These are phyloP conservation scores for Capsicum baccatum DNA, from an alignment of 257 asterid species.

Conservation along the genomic window DNA sequence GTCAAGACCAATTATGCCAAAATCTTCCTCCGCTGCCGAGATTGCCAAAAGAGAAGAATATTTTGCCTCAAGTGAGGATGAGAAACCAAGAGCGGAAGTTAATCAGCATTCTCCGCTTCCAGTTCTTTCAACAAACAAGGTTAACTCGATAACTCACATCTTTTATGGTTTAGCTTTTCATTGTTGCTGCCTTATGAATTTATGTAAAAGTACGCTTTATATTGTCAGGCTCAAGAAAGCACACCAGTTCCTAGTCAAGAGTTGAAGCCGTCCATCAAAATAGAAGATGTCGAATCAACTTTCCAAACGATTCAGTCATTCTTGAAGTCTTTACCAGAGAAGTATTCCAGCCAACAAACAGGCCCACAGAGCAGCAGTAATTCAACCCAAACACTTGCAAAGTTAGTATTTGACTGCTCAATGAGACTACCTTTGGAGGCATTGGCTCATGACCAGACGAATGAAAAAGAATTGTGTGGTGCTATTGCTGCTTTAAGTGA, in stretches of 20 bases:
- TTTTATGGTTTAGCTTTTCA: not conserved
- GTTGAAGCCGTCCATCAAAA: not conserved
- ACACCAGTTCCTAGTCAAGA: not conserved
- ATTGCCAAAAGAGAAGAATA: not conserved
- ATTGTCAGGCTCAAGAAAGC: not conserved
- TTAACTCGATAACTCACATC: not conserved
- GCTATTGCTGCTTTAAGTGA: conserved; percentile 25
- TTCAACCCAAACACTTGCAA: conserved; percentile 13
- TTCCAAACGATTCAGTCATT: conserved; percentile 10
- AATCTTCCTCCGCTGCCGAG: not conserved
- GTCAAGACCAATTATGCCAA: not conserved
- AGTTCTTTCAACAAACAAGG: conserved; percentile 5
- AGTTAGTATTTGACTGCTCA: conserved; percentile 16
- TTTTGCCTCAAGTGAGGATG: not conserved
- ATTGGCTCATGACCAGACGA: conserved; percentile 20
- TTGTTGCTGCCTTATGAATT: not conserved
- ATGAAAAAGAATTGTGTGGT: conserved; percentile 28
- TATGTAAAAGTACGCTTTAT: not conserved
- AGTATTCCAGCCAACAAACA: not conserved
- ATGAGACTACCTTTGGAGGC: conserved; percentile 16
- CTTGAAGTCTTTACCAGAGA: conserved; percentile 28
- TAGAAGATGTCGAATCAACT: conserved; percentile 30
- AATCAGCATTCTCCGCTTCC: not conserved
- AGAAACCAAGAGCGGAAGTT: conserved; percentile 10
- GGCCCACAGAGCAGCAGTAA: not conserved